Evolutionary conservation across 768 basidiomycete species (phyloP).

Genomic region (Boletus pseudopeckii): DNA sequence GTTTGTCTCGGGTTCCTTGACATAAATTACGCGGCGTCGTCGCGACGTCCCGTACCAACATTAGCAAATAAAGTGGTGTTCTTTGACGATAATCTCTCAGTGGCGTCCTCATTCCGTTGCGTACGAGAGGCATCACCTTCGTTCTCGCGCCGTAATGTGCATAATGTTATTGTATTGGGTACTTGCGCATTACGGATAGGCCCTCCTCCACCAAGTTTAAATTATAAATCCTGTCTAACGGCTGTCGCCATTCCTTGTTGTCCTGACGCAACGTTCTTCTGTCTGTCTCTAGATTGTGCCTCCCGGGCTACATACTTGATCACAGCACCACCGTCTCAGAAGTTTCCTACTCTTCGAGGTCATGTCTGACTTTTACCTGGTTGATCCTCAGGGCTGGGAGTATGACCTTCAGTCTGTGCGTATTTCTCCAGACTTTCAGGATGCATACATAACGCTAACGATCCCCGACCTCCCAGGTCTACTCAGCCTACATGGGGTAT

Average conservation of each 20-base stretch:
- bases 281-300: background rate
- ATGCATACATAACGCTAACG: background rate
- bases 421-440: conserved; percentile 6
- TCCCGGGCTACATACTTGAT: background rate
- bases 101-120: conserved; percentile 20
- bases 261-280: background rate
- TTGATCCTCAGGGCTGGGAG: conserved; percentile 76
- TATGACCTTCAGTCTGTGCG: conserved; percentile 75
- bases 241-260: background rate
- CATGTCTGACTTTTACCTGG: conserved; percentile 70
- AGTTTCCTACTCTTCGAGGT: background rate
- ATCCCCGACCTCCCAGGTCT: conserved; percentile 38
- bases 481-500: conserved; percentile 75
- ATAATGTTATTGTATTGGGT: conserved; percentile 1
- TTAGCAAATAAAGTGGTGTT: conserved; percentile 4
- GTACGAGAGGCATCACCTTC: conserved; percentile 9
- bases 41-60: background rate
- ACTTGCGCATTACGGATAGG: conserved; percentile 18
- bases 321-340: background rate
- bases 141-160: conserved; percentile 16
- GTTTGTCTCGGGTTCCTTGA: background rate
- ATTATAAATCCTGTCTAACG: conserved; percentile 11
- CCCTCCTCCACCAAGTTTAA: conserved; percentile 6
- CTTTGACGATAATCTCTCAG: conserved; percentile 4
- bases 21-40: background rate